phyloP scores from a whole-genome alignment of 441 rosid genomes.

The Pelargonium fulgidum region DNA sequence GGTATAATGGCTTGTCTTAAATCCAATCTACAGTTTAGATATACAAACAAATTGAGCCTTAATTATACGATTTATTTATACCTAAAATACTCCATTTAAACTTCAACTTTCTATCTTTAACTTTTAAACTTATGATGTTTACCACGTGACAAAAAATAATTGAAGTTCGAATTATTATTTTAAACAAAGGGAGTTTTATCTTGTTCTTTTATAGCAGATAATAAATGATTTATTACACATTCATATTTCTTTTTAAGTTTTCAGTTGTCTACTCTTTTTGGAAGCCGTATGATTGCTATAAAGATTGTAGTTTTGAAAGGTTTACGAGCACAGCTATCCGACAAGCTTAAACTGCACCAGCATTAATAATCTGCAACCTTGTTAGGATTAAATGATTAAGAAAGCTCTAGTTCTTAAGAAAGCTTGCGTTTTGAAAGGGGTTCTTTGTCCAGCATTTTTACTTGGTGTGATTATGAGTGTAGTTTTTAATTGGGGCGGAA shows the following conservation, averaged over 20 bases:
- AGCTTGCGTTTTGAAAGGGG: not conserved
- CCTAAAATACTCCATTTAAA: not conserved
- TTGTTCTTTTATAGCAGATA: not conserved
- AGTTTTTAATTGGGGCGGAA: not conserved
- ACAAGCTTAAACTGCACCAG: not conserved
- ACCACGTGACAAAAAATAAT: not conserved
- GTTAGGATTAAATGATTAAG: not conserved
- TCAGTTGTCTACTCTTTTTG: not conserved
- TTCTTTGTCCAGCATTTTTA: conserved; percentile 6
- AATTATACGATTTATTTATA: no score
- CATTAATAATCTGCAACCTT: conserved; percentile 1
- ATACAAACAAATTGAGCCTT: no score
- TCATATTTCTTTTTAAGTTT: not conserved
- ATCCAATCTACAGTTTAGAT: no score
- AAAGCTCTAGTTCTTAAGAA: not conserved
- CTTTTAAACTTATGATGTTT: conserved; percentile 1
- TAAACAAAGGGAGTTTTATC: not conserved
- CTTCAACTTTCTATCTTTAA: not conserved
- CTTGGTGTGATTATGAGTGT: not conserved
- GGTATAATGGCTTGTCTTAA: no score
- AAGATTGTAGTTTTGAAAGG: not conserved
- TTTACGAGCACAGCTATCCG: not conserved
- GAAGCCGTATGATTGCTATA: not conserved
- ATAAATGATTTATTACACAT: not conserved
- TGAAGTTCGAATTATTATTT: not conserved